A percentile compares a stretch with the other conserved stretches of the same genome.
Evolutionary conservation across 805 yeast species (phyloP).

Genomic region (Zygoascus flipseniorum): DNA sequence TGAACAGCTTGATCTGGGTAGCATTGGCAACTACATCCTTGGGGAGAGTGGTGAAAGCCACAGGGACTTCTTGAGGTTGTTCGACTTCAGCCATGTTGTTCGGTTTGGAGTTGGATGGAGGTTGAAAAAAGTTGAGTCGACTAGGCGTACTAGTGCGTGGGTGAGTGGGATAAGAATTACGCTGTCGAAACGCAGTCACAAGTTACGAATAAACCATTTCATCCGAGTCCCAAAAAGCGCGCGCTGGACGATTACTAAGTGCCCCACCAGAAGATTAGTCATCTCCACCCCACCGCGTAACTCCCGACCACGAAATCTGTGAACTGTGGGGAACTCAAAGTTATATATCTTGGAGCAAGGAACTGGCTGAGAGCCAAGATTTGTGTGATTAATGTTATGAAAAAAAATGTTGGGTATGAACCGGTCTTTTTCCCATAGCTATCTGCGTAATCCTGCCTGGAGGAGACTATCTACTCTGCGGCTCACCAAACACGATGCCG

Average conservation of each 20-base stretch:
- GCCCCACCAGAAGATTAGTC: too few relatives aligned
- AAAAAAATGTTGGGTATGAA: too few relatives aligned
- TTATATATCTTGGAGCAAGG: too few relatives aligned
- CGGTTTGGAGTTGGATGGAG: neutral
- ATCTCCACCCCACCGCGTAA: neutral
- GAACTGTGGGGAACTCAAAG: neutral
- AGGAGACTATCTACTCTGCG: neutral
- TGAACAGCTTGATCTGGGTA: conserved; percentile 94
- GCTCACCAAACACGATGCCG: neutral
- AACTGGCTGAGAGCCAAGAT: too few relatives aligned
- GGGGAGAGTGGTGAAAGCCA: conserved; percentile 94
- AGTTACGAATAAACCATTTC: neutral
- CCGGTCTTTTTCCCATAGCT: too few relatives aligned
- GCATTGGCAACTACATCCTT: conserved; percentile 94
- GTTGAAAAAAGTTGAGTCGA: neutral
- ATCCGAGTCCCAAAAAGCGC: neutral
- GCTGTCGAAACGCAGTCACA: conserved; percentile 1
- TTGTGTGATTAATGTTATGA: too few relatives aligned
- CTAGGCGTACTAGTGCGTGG: neutral
- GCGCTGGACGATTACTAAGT: neutral
- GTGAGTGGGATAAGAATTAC: conserved; percentile 1
- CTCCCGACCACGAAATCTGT: neutral
- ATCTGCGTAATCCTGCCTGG: neutral
- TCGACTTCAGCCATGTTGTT: conserved; percentile 12
- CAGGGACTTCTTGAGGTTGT: conserved; percentile 41